These are phyloP conservation scores for Apiospora saccharicola DNA, from an alignment of 2,329 filamentous ascomycete species.

Conservation along the genomic window DNA sequence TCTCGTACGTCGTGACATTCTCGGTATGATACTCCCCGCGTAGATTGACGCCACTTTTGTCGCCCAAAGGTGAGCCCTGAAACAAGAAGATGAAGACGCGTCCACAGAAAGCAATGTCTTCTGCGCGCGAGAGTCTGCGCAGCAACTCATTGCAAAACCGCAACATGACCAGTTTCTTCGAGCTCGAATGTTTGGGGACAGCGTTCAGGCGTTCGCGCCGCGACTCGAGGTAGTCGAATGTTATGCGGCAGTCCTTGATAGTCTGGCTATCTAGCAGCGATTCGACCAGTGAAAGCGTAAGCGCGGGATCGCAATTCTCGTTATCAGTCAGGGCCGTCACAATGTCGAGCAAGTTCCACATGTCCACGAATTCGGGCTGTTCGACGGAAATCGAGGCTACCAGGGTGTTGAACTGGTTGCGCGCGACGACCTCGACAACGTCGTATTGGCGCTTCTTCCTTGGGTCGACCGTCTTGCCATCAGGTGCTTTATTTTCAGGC, in stretches of 20 bases:
- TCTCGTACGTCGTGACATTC: constrained; percentile 88
- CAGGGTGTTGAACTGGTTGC: constrained; percentile 79
- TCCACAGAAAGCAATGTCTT: constrained; percentile 97
- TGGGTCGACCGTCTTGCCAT: constrained; percentile 37
- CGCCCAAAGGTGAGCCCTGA: constrained; percentile 91
- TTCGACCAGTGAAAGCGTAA: constrained; percentile 91
- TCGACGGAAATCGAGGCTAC: constrained; percentile 79
- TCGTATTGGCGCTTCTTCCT: constrained; percentile 65
- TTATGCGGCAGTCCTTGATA: constrained; percentile 85
- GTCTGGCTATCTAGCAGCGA: constrained; percentile 96
- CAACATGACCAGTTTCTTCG: constrained; percentile 87
- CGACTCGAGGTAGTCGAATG: constrained; percentile 96
- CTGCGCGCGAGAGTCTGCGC: constrained; percentile 90
- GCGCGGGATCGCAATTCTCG: constrained; percentile 77
- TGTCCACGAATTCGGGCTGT: constrained; percentile 77
- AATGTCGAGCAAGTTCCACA: constrained; percentile 95
- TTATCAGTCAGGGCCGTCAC: constrained; percentile 87
- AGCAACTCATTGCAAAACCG: constrained; percentile 94
- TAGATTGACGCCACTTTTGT: constrained; percentile 96
- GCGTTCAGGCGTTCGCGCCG: constrained; percentile 87
- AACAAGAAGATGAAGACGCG: constrained; percentile 99
- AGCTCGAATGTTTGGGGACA: constrained; percentile 60
- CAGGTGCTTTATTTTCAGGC: constrained; percentile 40
- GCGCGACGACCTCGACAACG: constrained; percentile 83
- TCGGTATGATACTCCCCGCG: constrained; percentile 95